Base-by-base conservation (phyloP, 306 rosid genomes). In the Amphicarpaea edgeworthii region DNA sequence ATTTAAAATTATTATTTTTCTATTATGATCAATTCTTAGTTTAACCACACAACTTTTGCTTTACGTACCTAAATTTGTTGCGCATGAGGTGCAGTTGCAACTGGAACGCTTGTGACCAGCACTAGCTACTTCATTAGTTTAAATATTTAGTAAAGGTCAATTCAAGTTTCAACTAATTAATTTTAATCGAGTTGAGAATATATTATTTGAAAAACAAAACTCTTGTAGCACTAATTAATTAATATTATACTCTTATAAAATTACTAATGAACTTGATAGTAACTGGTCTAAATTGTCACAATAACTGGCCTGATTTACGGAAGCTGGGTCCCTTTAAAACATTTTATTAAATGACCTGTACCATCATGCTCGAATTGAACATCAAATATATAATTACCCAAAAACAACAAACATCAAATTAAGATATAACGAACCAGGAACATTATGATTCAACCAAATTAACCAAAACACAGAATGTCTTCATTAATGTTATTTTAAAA, bases 221-320 rank as follows among this genome's bases (percentile, higher is more conserved):
- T 40, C 45, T 40, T 40, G 9, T 40, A 40, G 2, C 12, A 40
- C 45, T 34, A 9, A 2, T 40, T 28, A 28, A 28, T 28, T 28
- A 28, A 28, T 28, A 28, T 28, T 28, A 28, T n/a, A n/a, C n/a
- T n/a, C n/a, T n/a, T n/a, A n/a, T n/a, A n/a, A n/a, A n/a, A n/a
- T n/a, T n/a, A n/a, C n/a, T n/a, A n/a, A n/a, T n/a, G n/a, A n/a
- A n/a, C n/a, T n/a, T n/a, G n/a, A n/a, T n/a, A n/a, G n/a, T n/a
- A n/a, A n/a, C n/a, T n/a, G n/a, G n/a, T n/a, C n/a, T n/a, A n/a
- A n/a, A n/a, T n/a, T n/a, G n/a, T 34, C 38, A 34, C 5, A 12
- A 40, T 40, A 19, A 64, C 51, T 64, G 5, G 51, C 71, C 20
- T 65, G 71, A 65, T 41, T 65, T 20, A 15, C 34, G 70, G 70